Percentiles rank a stretch among this genome's conserved stretches.
phyloP scores from a whole-genome alignment of 2,329 filamentous ascomycete genomes.

The Colletotrichum sp. region DNA sequence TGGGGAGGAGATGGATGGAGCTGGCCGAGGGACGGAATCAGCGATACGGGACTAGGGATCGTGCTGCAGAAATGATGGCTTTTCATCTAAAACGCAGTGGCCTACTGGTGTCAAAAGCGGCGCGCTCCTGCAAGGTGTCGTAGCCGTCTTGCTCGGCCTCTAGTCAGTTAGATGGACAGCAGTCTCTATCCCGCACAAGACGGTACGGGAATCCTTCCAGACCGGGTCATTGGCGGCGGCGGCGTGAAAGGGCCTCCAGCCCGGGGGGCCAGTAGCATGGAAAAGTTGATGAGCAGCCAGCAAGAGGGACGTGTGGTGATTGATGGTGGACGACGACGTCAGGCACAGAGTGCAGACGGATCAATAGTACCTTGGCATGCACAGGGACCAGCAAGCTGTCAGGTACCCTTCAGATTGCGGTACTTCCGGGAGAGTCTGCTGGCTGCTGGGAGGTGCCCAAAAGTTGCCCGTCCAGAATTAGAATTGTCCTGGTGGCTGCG shows the following conservation, averaged over 20 bases:
- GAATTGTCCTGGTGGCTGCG: slow-evolving; percentile 41
- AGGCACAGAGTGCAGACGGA: slow-evolving; percentile 3
- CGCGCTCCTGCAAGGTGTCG: slow-evolving; percentile 14
- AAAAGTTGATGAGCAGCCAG: not conserved
- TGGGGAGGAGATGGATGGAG: not conserved
- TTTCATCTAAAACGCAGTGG: not conserved
- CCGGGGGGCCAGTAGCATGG: not conserved
- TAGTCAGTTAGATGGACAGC: not conserved
- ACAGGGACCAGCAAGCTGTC: slow-evolving; percentile 6
- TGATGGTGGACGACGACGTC: not conserved
- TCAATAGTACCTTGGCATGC: not conserved
- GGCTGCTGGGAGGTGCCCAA: not conserved
- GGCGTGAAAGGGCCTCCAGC: slow-evolving; percentile 4
- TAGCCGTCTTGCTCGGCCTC: not conserved
- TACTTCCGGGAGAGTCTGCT: slow-evolving; percentile 10
- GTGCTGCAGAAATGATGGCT: not conserved
- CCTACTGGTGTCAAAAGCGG: slow-evolving; percentile 1
- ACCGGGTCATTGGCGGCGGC: not conserved
- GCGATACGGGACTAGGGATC: not conserved
- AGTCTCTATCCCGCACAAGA: not conserved
- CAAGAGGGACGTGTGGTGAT: not conserved
- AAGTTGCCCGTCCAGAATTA: slow-evolving; percentile 37
- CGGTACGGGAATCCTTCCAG: slow-evolving; percentile 7
- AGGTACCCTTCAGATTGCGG: slow-evolving; percentile 16
- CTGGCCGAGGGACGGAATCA: not conserved